A percentile compares a stretch with the other conserved stretches of the same genome.
Conservation (phyloP, 164 flowering plant species). For the Aristolochia contorta region DNA sequence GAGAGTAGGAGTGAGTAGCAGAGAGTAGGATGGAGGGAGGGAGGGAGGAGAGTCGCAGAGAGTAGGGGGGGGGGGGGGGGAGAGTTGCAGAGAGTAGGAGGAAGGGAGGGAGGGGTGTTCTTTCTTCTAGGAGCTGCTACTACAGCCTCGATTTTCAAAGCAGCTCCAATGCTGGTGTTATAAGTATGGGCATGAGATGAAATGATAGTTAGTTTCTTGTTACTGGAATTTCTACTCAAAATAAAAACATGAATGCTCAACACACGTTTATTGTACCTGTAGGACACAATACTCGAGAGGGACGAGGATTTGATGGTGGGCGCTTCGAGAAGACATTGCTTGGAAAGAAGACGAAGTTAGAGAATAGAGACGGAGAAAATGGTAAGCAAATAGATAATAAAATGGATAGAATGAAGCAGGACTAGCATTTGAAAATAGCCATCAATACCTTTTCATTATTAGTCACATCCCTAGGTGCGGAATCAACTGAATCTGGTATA, state of each 20-base stretch:
- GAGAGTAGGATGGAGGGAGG: no score
- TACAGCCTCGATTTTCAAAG: conserved; percentile 88
- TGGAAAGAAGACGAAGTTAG: neutral
- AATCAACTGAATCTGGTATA: conserved; percentile 31
- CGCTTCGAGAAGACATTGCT: conserved; percentile 29
- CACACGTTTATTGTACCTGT: conserved; percentile 29
- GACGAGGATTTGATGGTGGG: conserved; percentile 12
- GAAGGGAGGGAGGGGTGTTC: conserved; percentile 31
- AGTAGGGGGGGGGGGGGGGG: no score
- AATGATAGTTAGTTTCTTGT: neutral
- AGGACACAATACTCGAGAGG: conserved; percentile 55
- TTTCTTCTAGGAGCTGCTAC: conserved; percentile 94
- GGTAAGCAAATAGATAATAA: neutral
- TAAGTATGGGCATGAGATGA: conserved; percentile 9
- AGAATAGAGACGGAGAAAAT: conserved; percentile 1
- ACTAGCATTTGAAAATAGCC: neutral
- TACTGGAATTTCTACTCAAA: no score
- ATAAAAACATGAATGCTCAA: neutral
- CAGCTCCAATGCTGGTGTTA: conserved; percentile 85
- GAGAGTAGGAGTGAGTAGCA: no score
- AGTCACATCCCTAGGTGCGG: conserved; percentile 18
- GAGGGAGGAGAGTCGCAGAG: no score
- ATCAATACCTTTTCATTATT: conserved; percentile 43
- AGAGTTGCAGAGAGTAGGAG: no score
- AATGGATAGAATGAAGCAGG: neutral